A percentile compares a stretch with the other conserved stretches of the same genome.
These are phyloP conservation scores for Colletotrichum chlorophyti DNA, from an alignment of 2,329 filamentous ascomycete genomes.

Conservation along the genomic window DNA sequence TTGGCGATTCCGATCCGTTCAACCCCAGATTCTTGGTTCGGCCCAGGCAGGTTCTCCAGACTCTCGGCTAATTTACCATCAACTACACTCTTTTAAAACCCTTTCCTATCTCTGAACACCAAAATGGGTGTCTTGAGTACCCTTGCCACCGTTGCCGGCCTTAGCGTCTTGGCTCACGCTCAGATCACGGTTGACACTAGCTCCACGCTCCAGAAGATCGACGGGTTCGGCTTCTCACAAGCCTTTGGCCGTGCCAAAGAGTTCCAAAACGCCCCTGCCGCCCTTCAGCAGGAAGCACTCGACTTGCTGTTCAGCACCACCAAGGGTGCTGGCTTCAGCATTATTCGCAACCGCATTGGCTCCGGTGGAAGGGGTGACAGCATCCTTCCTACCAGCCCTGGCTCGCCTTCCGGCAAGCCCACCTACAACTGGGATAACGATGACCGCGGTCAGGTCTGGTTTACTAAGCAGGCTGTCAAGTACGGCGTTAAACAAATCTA, in stretches of 20 bases:
- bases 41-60: too few relatives aligned
- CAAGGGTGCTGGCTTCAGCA: constrained; percentile 55
- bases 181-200: constrained; percentile 36
- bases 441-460: constrained; percentile 57
- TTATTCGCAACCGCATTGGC: constrained; percentile 57
- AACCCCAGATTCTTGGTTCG: neutral
- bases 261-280: constrained; percentile 41
- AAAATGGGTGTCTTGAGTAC: neutral
- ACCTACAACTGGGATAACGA: constrained; percentile 53
- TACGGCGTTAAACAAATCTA: constrained; percentile 48
- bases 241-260: constrained; percentile 52
- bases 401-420: constrained; percentile 46
- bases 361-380: constrained; percentile 40
- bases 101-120: neutral
- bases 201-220: constrained; percentile 44
- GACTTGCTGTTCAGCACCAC: constrained; percentile 53
- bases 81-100: neutral
- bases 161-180: constrained; percentile 29
- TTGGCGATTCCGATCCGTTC: too few relatives aligned
- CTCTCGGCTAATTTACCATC: too few relatives aligned
- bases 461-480: constrained; percentile 53
- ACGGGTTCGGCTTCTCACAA: constrained; percentile 56
- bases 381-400: constrained; percentile 52
- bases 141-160: neutral
- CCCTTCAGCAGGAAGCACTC: constrained; percentile 43